Conservation (phyloP, 164 flowering plant genomes). For the Chimonanthus salicifolius region DNA sequence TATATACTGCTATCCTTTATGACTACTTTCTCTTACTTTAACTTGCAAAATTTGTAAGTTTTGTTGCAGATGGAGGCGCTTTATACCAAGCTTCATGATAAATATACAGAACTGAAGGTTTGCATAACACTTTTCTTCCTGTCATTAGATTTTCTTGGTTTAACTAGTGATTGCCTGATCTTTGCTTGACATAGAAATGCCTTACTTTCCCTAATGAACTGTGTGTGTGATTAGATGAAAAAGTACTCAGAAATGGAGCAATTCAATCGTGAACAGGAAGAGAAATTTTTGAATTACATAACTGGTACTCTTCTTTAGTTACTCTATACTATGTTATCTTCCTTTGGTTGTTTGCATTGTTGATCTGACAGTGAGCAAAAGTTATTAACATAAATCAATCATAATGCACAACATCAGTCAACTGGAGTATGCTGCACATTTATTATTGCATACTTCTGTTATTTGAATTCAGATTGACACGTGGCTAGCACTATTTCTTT, state of each 20-base stretch:
- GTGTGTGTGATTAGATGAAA: conserved; percentile 24
- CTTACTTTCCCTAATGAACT: not conserved
- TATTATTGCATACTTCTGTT: not conserved
- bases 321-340: not conserved
- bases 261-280: conserved; percentile 52
- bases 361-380: not conserved
- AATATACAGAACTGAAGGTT: conserved; percentile 3
- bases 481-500: too few species aligned
- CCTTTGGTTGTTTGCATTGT: not conserved
- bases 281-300: conserved; percentile 37
- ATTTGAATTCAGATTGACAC: too few species aligned
- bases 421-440: not conserved
- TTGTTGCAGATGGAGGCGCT: conserved; percentile 1
- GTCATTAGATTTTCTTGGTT: too few species aligned
- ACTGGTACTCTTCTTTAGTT: conserved; percentile 28
- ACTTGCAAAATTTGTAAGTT: not conserved
- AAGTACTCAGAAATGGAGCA: conserved; percentile 39
- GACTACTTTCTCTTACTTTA: too few species aligned
- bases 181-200: not conserved
- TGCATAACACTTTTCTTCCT: not conserved
- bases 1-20: too few species aligned
- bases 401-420: not conserved
- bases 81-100: conserved; percentile 2
- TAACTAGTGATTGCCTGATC: not conserved
- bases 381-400: too few species aligned